Base-by-base conservation (phyloP, 225 moss, liverwort and hornwort genomes). In the Physcomitrium patens region DNA sequence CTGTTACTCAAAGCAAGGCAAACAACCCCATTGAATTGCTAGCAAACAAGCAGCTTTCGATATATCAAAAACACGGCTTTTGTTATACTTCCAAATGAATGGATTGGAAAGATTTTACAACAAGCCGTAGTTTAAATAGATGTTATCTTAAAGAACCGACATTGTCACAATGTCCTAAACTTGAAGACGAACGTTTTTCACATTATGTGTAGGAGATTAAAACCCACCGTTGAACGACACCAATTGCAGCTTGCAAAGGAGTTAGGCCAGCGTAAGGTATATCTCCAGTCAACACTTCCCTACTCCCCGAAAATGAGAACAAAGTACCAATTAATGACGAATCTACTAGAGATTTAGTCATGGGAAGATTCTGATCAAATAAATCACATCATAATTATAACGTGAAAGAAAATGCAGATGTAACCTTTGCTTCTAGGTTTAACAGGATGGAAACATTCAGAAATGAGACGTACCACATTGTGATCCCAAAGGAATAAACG, bases 161-260 rank as follows among this genome's bases (percentile, higher is more conserved):
- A 20, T 47, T 52, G 55, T 23, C 56, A 56, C 19, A 19, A 78
- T 47, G 26, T 71, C 71, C 56, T 62, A 23, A 11, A 49, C n/a
- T n/a, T n/a, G n/a, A n/a, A n/a, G n/a, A n/a, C n/a, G n/a, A n/a
- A n/a, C n/a, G n/a, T n/a, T 48, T 23, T 53, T 37, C 14, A 22
- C 56, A 72, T 31, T 14, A 31, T 2, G 3, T 31, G 31, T 5
- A 31, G 17, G 9, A 9, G 10, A 10, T 5, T 16, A 19, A n/a
- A 17, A 31, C 5, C 7, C 49, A 90, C 89, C 90, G 72, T 67
- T 90, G 90, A 43, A 90, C 90, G 31, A 90, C 90, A 55, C 90
- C 90, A 60, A 90, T 85, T 31, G 90, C 90, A 52, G 90, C 90
- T 56, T 90, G 90, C 70, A 90, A 63, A 17, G 90, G 90, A 58